These are phyloP conservation scores for Colletotrichum falcatum DNA, from an alignment of 2,329 filamentous ascomycete species.

Conservation along the genomic window DNA sequence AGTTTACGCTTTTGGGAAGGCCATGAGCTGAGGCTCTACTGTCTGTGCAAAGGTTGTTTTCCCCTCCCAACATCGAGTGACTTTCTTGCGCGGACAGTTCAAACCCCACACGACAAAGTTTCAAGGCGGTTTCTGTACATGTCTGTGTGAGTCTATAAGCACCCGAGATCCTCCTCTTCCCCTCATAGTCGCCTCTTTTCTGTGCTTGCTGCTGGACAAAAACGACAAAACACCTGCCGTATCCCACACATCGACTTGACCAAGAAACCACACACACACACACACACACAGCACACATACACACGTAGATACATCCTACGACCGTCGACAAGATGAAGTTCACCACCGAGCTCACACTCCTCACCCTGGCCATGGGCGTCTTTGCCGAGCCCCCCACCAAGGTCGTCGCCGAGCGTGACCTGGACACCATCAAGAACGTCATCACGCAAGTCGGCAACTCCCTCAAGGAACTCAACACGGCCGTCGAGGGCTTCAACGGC, in stretches of 20 bases:
- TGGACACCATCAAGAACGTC: conserved; percentile 39
- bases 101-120: background rate
- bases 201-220: conserved; percentile 37
- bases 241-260: conserved; percentile 1
- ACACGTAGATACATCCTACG: background rate
- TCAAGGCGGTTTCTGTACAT: background rate
- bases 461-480: conserved; percentile 44
- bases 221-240: conserved; percentile 10
- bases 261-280: background rate
- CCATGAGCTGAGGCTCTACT: conserved; percentile 36
- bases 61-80: conserved; percentile 17
- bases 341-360: conserved; percentile 38
- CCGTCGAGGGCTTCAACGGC: conserved; percentile 45
- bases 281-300: background rate
- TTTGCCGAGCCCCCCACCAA: conserved; percentile 38
- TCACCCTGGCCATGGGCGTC: conserved; percentile 39
- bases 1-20: conserved; percentile 38
- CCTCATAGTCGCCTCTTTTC: background rate
- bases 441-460: conserved; percentile 38
- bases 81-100: background rate
- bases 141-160: conserved; percentile 40
- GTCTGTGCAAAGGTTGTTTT: conserved; percentile 40
- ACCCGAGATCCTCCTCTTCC: conserved; percentile 8
- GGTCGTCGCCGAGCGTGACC: conserved; percentile 39
- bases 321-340: conserved; percentile 42